These are phyloP conservation scores for Tricholoma saponaceum DNA, from an alignment of 768 basidiomycete genomes.

Conservation along the genomic window DNA sequence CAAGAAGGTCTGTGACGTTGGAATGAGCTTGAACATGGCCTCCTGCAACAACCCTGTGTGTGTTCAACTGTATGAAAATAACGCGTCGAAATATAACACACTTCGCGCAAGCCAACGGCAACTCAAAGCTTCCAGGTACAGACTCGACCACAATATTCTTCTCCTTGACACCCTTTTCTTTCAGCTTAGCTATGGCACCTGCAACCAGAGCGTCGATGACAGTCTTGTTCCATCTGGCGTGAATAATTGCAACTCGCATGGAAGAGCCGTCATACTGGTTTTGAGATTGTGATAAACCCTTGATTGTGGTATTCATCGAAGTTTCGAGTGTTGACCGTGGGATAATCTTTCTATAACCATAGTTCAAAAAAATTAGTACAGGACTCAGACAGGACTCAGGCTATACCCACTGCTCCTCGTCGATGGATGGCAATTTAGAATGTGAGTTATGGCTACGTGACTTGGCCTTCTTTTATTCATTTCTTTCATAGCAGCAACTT, in stretches of 20 bases:
- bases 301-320: constrained; percentile 62
- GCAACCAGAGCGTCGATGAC: constrained; percentile 84
- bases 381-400: too few species aligned
- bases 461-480: neutral
- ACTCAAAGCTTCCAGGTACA: constrained; percentile 94
- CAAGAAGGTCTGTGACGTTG: constrained; percentile 76
- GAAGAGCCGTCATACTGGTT: constrained; percentile 71
- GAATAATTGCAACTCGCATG: constrained; percentile 87
- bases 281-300: constrained; percentile 64
- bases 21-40: constrained; percentile 79
- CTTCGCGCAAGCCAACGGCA: constrained; percentile 86
- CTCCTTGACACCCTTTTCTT: constrained; percentile 82
- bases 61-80: constrained; percentile 6
- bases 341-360: constrained; percentile 17
- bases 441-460: constrained; percentile 31
- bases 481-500: constrained; percentile 49
- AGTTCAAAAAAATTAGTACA: too few species aligned
- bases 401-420: too few species aligned
- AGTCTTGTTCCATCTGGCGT: constrained; percentile 91
- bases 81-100: constrained; percentile 32
- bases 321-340: constrained; percentile 28
- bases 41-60: constrained; percentile 77
- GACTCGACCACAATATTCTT: constrained; percentile 87
- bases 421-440: neutral
- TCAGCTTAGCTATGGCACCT: constrained; percentile 78